Conservation (phyloP, 2,329 filamentous ascomycete genomes). For the Sporothrix brasiliensis region DNA sequence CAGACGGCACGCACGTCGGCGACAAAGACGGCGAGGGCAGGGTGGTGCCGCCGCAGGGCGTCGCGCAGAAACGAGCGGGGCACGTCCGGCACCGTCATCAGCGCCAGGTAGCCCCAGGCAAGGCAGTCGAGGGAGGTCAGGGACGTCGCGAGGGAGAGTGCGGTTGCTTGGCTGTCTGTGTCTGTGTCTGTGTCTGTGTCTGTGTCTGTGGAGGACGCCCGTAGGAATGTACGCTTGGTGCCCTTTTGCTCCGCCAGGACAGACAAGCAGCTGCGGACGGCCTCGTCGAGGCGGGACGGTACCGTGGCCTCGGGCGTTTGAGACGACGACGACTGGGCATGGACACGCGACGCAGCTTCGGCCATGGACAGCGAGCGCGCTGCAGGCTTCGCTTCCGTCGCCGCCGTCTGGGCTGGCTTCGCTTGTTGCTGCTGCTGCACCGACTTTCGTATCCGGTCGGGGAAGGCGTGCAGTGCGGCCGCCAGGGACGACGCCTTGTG, state of each 20-base stretch:
- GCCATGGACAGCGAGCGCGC: constrained; percentile 16
- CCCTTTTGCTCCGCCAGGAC: constrained; percentile 66
- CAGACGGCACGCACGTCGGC: constrained; percentile 32
- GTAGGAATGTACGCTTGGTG: constrained; percentile 51
- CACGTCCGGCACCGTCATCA: constrained; percentile 60
- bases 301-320: constrained; percentile 71
- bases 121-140: constrained; percentile 75
- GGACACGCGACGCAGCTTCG: constrained; percentile 42
- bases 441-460: constrained; percentile 32
- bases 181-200: constrained; percentile 41
- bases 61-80: constrained; percentile 44
- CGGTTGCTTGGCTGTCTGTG: constrained; percentile 3
- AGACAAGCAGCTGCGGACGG: constrained; percentile 71
- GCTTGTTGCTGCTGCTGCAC: constrained; percentile 16
- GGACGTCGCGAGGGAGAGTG: constrained; percentile 42
- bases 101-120: constrained; percentile 74
- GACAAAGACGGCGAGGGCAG: constrained; percentile 34
- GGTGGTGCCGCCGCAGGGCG: constrained; percentile 32
- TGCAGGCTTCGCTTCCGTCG: background rate
- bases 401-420: background rate
- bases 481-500: constrained; percentile 41
- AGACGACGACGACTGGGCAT: constrained; percentile 45
- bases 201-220: constrained; percentile 41
- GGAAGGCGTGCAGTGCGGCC: constrained; percentile 32
- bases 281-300: constrained; percentile 73